These are phyloP conservation scores for Auricularia sp. DNA, from an alignment of 768 basidiomycete genomes.

Conservation along the genomic window DNA sequence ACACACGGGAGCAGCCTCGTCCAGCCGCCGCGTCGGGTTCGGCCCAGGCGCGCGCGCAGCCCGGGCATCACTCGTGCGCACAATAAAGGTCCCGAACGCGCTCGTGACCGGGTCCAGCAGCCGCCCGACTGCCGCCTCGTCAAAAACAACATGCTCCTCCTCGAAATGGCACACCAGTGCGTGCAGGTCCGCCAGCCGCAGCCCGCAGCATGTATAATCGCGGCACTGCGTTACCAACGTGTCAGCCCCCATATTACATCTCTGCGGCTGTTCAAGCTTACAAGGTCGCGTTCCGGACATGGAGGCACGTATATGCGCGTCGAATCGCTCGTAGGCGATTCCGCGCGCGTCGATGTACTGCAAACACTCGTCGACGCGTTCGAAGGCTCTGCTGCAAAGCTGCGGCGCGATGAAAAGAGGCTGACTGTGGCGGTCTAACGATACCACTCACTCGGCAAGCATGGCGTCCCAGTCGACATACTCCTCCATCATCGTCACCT, in stretches of 20 bases:
- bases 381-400: not conserved
- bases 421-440: too few species aligned
- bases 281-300: not conserved
- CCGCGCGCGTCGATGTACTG: not conserved
- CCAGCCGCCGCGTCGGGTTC: not conserved
- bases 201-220: conserved; percentile 28
- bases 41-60: not conserved
- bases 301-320: not conserved
- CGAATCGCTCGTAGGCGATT: not conserved
- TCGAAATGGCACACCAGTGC: conserved; percentile 30
- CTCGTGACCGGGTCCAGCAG: not conserved
- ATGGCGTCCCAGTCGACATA: not conserved
- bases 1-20: not conserved
- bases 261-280: not conserved
- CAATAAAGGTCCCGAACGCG: not conserved
- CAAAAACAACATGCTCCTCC: conserved; percentile 18
- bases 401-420: too few species aligned
- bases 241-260: too few species aligned
- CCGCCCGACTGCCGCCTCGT: not conserved
- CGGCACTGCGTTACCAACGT: conserved; percentile 10
- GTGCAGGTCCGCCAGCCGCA: conserved; percentile 26
- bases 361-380: not conserved
- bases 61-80: not conserved
- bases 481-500: not conserved
- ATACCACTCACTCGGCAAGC: not conserved